phyloP scores from a whole-genome alignment of 1,284 basidiomycete genomes.

The Puccinia hordei region DNA sequence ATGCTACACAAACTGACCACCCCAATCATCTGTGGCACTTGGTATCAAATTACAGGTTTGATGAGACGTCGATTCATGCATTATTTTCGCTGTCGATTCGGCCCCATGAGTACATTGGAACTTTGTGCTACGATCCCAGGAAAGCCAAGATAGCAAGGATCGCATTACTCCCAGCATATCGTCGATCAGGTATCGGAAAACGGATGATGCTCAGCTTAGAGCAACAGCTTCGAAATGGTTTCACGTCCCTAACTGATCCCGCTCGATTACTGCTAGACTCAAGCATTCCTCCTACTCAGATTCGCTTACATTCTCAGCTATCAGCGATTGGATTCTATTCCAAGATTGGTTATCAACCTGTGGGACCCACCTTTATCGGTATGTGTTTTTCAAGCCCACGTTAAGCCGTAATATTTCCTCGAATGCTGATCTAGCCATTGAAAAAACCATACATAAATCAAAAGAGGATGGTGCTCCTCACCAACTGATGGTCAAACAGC shows the following conservation, averaged over 20 bases:
- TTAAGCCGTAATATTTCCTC: not conserved
- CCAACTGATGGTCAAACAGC: constrained; percentile 27
- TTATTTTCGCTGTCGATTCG: constrained; percentile 20
- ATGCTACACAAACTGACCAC: not conserved
- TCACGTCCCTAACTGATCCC: not conserved
- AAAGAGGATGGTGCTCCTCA: constrained; percentile 29
- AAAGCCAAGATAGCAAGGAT: constrained; percentile 12
- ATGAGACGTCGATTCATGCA: not conserved
- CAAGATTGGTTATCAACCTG: constrained; percentile 1
- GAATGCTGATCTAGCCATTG: not conserved
- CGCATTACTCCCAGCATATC: not conserved
- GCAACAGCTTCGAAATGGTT: not conserved
- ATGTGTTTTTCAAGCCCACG: not conserved
- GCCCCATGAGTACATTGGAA: not conserved
- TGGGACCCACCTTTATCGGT: constrained; percentile 4
- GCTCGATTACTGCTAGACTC: not conserved
- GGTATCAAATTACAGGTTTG: not conserved
- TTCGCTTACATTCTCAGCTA: constrained; percentile 33
- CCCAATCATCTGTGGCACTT: not conserved
- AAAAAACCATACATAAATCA: not conserved
- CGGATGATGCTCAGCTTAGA: constrained; percentile 18
- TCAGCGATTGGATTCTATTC: constrained; percentile 17
- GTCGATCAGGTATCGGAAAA: not conserved
- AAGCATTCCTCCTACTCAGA: not conserved
- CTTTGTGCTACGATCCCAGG: constrained; percentile 3